Conservation (phyloP, 2,329 filamentous ascomycete genomes). For the Lachnum nothofagi region DNA sequence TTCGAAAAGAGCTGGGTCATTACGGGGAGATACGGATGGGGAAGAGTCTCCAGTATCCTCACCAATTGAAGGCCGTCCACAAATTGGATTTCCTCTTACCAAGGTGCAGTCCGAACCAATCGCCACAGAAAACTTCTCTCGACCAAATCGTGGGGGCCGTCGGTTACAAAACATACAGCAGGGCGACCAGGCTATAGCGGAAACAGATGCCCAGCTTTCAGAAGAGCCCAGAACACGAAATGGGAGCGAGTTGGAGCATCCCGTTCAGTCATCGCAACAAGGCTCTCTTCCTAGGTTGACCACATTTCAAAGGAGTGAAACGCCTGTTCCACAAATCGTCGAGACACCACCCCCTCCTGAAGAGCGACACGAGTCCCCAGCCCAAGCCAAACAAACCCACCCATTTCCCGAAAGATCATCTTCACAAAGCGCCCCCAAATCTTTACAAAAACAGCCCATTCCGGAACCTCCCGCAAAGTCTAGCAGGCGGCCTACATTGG, state of each 20-base stretch:
- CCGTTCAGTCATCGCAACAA: conserved; percentile 9
- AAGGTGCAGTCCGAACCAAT: conserved; percentile 68
- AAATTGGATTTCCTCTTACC: conserved; percentile 38
- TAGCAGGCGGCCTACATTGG: conserved; percentile 37
- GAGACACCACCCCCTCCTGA: conserved; percentile 53
- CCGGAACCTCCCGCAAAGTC: conserved; percentile 47
- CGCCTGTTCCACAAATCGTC: conserved; percentile 53
- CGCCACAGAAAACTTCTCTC: conserved; percentile 56
- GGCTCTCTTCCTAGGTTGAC: conserved; percentile 31
- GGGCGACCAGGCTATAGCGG: conserved; percentile 8
- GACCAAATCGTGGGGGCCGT: conserved; percentile 39
- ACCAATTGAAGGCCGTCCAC: conserved; percentile 41
- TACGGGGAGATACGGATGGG: conserved; percentile 54
- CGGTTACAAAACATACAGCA: conserved; percentile 25
- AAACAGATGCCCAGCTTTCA: conserved; percentile 8
- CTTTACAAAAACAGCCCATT: conserved; percentile 29
- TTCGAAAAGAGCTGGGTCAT: conserved; percentile 63
- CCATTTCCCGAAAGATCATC: conserved; percentile 51
- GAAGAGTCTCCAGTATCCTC: conserved; percentile 46
- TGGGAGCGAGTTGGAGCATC: conserved; percentile 1
- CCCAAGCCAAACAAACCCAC: conserved; percentile 21
- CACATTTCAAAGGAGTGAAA: conserved; percentile 27
- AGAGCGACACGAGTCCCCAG: conserved; percentile 12
- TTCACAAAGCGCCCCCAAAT: conserved; percentile 40
- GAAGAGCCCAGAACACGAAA: conserved; percentile 15